Evolutionary conservation across 2,329 filamentous ascomycete species (phyloP).

Genomic region (Fusarium pseudograminearum): DNA sequence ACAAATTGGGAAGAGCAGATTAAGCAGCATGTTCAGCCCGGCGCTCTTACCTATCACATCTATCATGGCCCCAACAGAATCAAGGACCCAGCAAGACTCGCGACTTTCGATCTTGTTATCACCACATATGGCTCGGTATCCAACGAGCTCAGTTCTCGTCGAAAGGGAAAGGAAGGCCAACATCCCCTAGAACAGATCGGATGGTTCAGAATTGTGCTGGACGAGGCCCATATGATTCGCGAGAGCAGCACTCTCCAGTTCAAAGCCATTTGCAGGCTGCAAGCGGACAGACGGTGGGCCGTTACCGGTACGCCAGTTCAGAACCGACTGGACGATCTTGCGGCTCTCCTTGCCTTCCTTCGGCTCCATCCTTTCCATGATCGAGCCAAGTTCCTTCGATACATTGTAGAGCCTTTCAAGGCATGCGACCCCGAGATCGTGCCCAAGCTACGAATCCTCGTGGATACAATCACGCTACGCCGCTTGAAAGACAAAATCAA

Average conservation of each 20-base stretch:
- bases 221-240: slow-evolving; percentile 95
- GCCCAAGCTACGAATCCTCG: slow-evolving; percentile 85
- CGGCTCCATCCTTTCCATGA: slow-evolving; percentile 88
- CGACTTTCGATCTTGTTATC: slow-evolving; percentile 84
- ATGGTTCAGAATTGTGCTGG: slow-evolving; percentile 93
- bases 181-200: slow-evolving; percentile 81
- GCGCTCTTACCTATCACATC: slow-evolving; percentile 77
- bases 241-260: slow-evolving; percentile 85
- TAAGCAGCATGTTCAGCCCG: slow-evolving; percentile 78
- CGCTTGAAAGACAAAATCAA: slow-evolving; percentile 93
- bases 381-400: slow-evolving; percentile 77
- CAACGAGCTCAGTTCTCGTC: slow-evolving; percentile 77
- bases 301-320: slow-evolving; percentile 98
- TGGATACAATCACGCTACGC: slow-evolving; percentile 93
- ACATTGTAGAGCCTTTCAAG: slow-evolving; percentile 89
- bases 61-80: slow-evolving; percentile 87
- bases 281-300: slow-evolving; percentile 89
- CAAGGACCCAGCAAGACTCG: slow-evolving; percentile 75
- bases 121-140: slow-evolving; percentile 93
- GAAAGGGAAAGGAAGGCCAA: slow-evolving; percentile 68
- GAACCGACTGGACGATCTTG: slow-evolving; percentile 91
- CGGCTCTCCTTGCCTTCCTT: slow-evolving; percentile 87
- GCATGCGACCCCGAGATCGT: slow-evolving; percentile 85
- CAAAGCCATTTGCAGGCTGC: slow-evolving; percentile 83
- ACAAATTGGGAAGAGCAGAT: slow-evolving; percentile 97